Percentiles rank a stretch among this genome's conserved stretches.
These are phyloP conservation scores for Piromyces sp. DNA, from an alignment of 192 early-diverging fungal genomes.

Conservation along the genomic window DNA sequence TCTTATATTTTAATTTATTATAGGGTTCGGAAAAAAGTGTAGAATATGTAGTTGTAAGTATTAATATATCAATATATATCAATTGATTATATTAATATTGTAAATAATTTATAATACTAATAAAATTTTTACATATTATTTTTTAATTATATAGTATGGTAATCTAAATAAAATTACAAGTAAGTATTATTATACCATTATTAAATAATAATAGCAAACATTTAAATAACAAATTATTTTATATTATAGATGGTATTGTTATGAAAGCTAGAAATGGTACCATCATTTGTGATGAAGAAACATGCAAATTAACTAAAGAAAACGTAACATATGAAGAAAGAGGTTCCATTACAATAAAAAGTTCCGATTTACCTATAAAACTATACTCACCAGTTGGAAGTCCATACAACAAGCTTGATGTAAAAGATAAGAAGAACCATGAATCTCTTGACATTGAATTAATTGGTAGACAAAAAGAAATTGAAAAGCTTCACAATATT, in stretches of 20 bases:
- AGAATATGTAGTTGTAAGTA: background rate
- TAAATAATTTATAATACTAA: background rate
- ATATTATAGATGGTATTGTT: background rate
- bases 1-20: too few species aligned
- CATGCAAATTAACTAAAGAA: background rate
- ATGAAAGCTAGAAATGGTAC: background rate
- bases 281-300: background rate
- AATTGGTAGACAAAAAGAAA: background rate
- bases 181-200: too few species aligned
- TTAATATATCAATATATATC: too few species aligned
- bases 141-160: background rate
- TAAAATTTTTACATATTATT: background rate
- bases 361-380: background rate
- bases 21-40: background rate
- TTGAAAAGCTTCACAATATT: background rate
- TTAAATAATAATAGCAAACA: too few species aligned
- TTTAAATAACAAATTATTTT: too few species aligned
- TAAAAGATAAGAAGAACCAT: background rate
- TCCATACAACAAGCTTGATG: background rate
- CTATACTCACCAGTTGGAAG: background rate
- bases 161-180: background rate
- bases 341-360: background rate
- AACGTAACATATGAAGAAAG: background rate
- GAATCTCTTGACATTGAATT: background rate
- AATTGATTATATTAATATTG: too few species aligned